These are phyloP conservation scores for Choanephora cucurbitarum DNA, from an alignment of 371 early-diverging fungal genomes.

Conservation along the genomic window DNA sequence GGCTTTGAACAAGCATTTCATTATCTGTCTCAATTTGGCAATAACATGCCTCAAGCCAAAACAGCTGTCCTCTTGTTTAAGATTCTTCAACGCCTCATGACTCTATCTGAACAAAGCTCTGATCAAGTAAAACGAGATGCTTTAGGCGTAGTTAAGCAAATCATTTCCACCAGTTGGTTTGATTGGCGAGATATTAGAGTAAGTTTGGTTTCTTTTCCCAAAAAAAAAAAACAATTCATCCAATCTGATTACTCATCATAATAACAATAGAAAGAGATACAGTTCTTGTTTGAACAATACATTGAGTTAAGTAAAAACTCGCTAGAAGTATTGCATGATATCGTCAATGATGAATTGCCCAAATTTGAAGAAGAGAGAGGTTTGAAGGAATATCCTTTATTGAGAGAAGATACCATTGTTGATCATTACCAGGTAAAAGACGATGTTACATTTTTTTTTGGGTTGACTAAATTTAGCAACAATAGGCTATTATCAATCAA, in stretches of 20 bases:
- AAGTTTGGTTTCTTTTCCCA: no score
- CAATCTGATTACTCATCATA: no score
- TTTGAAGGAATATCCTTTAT: conserved; percentile 48
- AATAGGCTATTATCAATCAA: conserved; percentile 57
- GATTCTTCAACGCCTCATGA: conserved; percentile 29
- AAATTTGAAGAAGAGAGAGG: conserved; percentile 41
- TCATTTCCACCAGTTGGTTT: conserved; percentile 38
- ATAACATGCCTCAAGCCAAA: conserved; percentile 34
- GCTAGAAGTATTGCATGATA: conserved; percentile 43
- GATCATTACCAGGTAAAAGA: conserved; percentile 50
- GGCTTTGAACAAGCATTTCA: conserved; percentile 34
- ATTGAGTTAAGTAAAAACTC: conserved; percentile 48
- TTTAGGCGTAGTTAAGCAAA: conserved; percentile 21
- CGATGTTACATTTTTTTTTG: background rate
- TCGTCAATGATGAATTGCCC: conserved; percentile 48
- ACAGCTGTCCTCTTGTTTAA: conserved; percentile 38
- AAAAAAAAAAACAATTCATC: background rate
- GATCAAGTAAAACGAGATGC: conserved; percentile 18
- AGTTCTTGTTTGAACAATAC: conserved; percentile 42
- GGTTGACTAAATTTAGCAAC: no score
- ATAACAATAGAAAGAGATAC: conserved; percentile 39
- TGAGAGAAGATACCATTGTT: conserved; percentile 47
- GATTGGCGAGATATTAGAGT: conserved; percentile 47
- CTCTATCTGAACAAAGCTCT: conserved; percentile 16
- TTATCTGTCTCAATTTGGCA: conserved; percentile 35